Conservation (phyloP, 169 alveolate genomes). For the Cytauxzoon felis region DNA sequence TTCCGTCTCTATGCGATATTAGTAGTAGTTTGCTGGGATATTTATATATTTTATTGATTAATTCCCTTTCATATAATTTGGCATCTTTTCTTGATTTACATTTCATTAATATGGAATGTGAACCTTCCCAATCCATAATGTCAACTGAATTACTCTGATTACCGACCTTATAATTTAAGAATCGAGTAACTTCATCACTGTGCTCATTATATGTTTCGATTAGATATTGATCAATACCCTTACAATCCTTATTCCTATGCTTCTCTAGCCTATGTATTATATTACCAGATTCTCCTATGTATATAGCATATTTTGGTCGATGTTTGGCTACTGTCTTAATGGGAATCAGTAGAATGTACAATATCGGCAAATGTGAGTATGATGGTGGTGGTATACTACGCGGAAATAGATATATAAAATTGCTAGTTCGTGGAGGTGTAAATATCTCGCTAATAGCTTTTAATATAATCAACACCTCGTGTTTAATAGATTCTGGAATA, state of each 20-base stretch:
- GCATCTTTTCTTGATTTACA: conserved; percentile 29
- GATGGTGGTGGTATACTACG: conserved; percentile 55
- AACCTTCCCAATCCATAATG: conserved; percentile 4
- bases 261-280: conserved; percentile 21
- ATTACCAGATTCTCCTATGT: conserved; percentile 58
- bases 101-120: conserved; percentile 6
- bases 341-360: conserved; percentile 31
- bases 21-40: conserved; percentile 3
- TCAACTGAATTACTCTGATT: not conserved
- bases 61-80: conserved; percentile 18
- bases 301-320: conserved; percentile 11
- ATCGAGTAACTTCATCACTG: conserved; percentile 12
- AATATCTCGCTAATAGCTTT: not conserved
- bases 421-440: too few species aligned
- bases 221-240: conserved; percentile 22
- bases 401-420: conserved; percentile 9
- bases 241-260: conserved; percentile 22
- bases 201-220: conserved; percentile 25
- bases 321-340: not conserved
- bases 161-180: too few species aligned
- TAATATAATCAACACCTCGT: too few species aligned
- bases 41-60: conserved; percentile 24
- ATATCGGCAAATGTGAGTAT: conserved; percentile 18
- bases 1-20: conserved; percentile 51
- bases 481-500: too few species aligned